Percentiles rank a stretch among this genome's conserved stretches.
phyloP scores from a whole-genome alignment of 805 yeast genomes.

The Myxozyma monticola region DNA sequence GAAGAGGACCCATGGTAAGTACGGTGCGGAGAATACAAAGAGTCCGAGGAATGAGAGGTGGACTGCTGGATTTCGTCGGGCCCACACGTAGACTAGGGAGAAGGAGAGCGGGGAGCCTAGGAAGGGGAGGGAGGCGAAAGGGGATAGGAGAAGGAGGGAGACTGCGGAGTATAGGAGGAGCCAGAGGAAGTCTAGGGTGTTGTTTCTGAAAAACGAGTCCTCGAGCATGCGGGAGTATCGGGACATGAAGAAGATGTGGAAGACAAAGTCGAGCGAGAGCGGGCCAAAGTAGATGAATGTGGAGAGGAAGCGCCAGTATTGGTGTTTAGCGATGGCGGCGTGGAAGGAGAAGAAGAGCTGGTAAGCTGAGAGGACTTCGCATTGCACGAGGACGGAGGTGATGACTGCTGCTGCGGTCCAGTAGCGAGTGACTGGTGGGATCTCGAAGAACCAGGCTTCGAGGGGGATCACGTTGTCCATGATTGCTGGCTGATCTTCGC shows the following conservation, averaged over 20 bases:
- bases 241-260: constrained; percentile 42
- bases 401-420: constrained; percentile 41
- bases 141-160: constrained; percentile 38
- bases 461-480: constrained; percentile 38
- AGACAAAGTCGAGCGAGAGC: constrained; percentile 42
- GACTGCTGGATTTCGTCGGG: constrained; percentile 48
- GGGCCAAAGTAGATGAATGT: constrained; percentile 47
- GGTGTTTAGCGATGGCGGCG: constrained; percentile 40
- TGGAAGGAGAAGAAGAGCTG: constrained; percentile 42
- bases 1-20: constrained; percentile 46
- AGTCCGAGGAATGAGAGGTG: constrained; percentile 46
- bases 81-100: constrained; percentile 48
- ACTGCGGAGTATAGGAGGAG: constrained; percentile 38
- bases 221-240: constrained; percentile 47
- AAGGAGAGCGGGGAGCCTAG: constrained; percentile 44
- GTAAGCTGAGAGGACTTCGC: constrained; percentile 39
- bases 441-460: constrained; percentile 44
- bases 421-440: constrained; percentile 50
- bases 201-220: constrained; percentile 36
- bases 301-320: constrained; percentile 45
- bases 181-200: constrained; percentile 45
- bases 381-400: constrained; percentile 40
- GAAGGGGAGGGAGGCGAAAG: constrained; percentile 39
- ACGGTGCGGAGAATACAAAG: constrained; percentile 45
- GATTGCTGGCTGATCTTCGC: not conserved